Evolutionary conservation across 2,329 filamentous ascomycete genomes (phyloP), one percentile per base, ranked within the genome.

Genomic region (Chrysosporium keratinophilum): DNA sequence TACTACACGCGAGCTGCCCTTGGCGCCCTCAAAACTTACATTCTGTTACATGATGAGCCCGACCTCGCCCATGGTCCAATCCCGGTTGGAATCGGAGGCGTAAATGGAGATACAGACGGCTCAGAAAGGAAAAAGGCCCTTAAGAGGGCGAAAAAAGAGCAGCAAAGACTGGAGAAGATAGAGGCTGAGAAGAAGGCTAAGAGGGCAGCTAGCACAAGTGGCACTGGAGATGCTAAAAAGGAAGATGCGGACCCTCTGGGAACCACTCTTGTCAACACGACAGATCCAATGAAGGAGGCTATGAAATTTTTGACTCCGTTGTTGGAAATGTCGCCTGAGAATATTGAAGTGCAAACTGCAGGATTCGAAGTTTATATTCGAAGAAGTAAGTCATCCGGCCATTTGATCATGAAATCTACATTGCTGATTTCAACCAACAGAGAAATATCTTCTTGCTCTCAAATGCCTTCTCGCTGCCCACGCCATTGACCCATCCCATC

Each of bases 321-420:
- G 62, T 77, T 98, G 56, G 85, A 95, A 67, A 85, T 84, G 64
- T 90, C 83, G 64, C 84, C 89, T 1, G 81, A 85, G 73, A 87
- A 83, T 65, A 80, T 95, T 46, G 82, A 93, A 57, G 87, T 81
- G 19, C 93, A 98, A 71, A 78, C 84, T 59, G 81, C 84, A 50
- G 93, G 89, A 4, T 97, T 96, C 63, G 90, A 97, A 72, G 85
- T 98, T 15, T 90, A 88, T 66, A 76, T 94, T 56, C 79, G 89
- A 65, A 79, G 85, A 74, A 83, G 89, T 95, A 80, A 77, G 83
- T 65, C 10, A 37, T n/a, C 19, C 5, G 19, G 1, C 4, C 31
- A 11, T 17, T 28, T 35, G 34, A 43, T 23, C 40, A n/a, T 6
- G 10, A 50, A 15, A 5, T 19, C 6, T 2, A 23, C 50, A 19